Base-by-base conservation (phyloP, 2,329 filamentous ascomycete species). In the Diaporthe sp. region DNA sequence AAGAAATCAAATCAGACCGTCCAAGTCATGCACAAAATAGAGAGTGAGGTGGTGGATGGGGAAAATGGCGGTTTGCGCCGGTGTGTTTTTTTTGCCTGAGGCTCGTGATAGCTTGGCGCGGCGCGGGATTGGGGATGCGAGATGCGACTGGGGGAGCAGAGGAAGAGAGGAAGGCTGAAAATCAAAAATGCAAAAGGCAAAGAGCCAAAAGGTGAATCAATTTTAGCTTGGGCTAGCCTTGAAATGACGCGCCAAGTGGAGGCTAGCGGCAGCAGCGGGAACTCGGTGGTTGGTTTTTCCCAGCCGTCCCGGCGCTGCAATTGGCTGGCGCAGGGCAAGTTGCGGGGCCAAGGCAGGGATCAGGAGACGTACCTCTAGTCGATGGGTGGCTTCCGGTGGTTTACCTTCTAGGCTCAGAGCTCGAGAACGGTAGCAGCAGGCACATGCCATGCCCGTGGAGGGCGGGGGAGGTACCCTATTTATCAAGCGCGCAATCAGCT, bases 361-460 rank as follows among this genome's bases (percentile, higher is more conserved):
- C 66, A 71, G 45, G 66, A 58, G 54, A 73, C 71, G 71, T 73
- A 73, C 71, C 45, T 33, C 47, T 50, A 19, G 60, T 52, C 30
- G 45, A 50, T 35, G 61, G 61, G 61, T 50, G 64, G 45, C 64
- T 67, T 67, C 30, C 42, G 64, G 64, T 67, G 45, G 64, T 67
- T 67, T 67, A 50, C 15, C 45, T 67, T 52, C 64, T 52, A 38
- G 64, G 64, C 64, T 52, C 30, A 52, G 64, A 67, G 64, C 64
- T 67, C 45, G 64, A 67, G 64, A 19, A 67, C 45, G 45, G 64
- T 67, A 67, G 64, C 47, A 67, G 64, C 64, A 52, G 22, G 72
- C 79, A 79, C 77, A 79, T 80, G 78, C 80, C 79, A 81, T 79
- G 78, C 77, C 80, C 78, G 80, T 80, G 79, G 81, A 81, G 77